Evolutionary conservation across 768 basidiomycete genomes (phyloP).

Genomic region (Lactifluus volemus): DNA sequence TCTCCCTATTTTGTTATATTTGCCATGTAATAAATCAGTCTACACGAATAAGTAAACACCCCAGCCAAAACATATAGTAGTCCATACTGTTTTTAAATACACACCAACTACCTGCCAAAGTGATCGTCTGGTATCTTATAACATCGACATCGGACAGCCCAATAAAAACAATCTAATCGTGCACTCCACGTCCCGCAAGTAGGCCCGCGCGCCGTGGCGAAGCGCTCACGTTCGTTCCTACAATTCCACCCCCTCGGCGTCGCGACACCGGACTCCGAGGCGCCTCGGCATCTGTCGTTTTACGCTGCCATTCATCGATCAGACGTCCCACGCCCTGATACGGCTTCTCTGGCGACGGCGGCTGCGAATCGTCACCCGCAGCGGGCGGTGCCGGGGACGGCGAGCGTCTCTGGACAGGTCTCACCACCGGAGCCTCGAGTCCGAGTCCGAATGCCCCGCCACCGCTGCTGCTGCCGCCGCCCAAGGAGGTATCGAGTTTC

Average conservation of each 20-base stretch:
- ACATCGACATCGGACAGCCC: not conserved
- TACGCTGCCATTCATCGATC: slow-evolving; percentile 85
- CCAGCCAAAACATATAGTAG: not conserved
- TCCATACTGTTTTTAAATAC: not conserved
- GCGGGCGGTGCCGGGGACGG: slow-evolving; percentile 1
- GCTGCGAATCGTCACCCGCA: slow-evolving; percentile 27
- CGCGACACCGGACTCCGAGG: slow-evolving; percentile 28
- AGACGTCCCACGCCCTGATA: slow-evolving; percentile 79
- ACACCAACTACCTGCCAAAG: not conserved
- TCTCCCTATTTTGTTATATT: not conserved
- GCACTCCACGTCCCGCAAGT: slow-evolving; percentile 9
- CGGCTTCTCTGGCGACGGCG: slow-evolving; percentile 67
- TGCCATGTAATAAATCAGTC: slow-evolving; percentile 5
- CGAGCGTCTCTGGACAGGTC: not conserved
- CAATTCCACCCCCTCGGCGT: slow-evolving; percentile 25
- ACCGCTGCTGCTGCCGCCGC: not conserved
- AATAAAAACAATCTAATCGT: slow-evolving; percentile 1
- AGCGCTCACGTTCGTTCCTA: not conserved
- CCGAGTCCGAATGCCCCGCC: too few relatives aligned
- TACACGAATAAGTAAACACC: not conserved
- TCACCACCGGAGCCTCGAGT: slow-evolving; percentile 1
- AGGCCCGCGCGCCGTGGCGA: slow-evolving; percentile 16
- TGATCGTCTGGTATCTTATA: not conserved
- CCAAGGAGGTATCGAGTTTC: not conserved
- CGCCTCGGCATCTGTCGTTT: slow-evolving; percentile 51